phyloP scores from a whole-genome alignment of 2,329 filamentous ascomycete genomes.

The Leptosphaerulina australis region DNA sequence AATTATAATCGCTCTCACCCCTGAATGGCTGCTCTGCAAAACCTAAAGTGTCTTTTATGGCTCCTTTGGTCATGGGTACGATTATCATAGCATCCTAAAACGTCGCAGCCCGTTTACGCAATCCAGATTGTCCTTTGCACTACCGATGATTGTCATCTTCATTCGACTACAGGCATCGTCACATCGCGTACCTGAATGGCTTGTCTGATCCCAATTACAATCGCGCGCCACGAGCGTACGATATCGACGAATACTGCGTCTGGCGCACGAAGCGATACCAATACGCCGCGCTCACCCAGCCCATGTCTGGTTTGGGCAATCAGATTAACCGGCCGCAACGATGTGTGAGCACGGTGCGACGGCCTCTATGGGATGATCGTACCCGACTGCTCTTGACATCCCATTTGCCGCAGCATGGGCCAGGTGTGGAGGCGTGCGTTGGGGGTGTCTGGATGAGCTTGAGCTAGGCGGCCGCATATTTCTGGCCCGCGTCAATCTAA shows the following conservation, averaged over 20 bases:
- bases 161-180: constrained; percentile 32
- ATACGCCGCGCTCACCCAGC: constrained; percentile 35
- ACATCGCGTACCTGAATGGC: constrained; percentile 44
- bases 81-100: constrained; percentile 42
- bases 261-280: constrained; percentile 38
- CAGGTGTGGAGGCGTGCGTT: constrained; percentile 33
- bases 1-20: constrained; percentile 36
- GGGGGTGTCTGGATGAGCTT: constrained; percentile 23
- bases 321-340: constrained; percentile 43
- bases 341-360: constrained; percentile 29
- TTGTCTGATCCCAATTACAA: constrained; percentile 14
- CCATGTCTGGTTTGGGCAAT: constrained; percentile 32
- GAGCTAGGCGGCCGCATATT: constrained; percentile 37
- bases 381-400: constrained; percentile 37
- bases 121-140: constrained; percentile 45
- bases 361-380: constrained; percentile 32
- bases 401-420: constrained; percentile 41
- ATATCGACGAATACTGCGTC: constrained; percentile 35
- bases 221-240: constrained; percentile 39
- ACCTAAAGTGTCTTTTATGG: constrained; percentile 44
- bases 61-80: constrained; percentile 37
- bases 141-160: constrained; percentile 35
- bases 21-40: constrained; percentile 45
- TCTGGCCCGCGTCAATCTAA: constrained; percentile 36
- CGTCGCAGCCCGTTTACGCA: constrained; percentile 42